Evolutionary conservation across 306 rosid genomes (phyloP), one percentile per base, ranked within the genome.

Genomic region (Mimosa bimucronata): DNA sequence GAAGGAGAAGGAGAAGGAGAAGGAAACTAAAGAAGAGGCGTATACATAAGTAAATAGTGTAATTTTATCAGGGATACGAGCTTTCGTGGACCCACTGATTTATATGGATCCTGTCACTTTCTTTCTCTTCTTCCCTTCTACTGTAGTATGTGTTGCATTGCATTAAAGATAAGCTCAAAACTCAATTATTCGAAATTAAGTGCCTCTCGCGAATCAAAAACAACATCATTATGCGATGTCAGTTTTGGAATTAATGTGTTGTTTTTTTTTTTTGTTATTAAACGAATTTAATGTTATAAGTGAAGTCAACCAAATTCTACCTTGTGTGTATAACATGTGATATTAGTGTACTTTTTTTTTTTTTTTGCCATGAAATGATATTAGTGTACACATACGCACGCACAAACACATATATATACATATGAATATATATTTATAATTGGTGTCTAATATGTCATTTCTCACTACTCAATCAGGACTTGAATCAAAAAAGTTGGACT

Each of bases 41-140:
- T 2, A 21, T n/a, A n/a, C n/a, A n/a, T 21, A n/a, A 21, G 62
- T 68, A 74, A 66, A 66, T 66, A 16, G 28, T 19, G 71, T 18
- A 19, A 37, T 77, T 77, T 77, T 74, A 75, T 85, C 74, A 74
- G 41, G 77, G 77, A 81, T 73, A 50, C 70, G 71, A 75, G 58
- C 83, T 81, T 82, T 82, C 70, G 11, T 77, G 86, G 88, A 79
- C 88, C 87, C 88, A 88, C 72, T 78, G 40, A 61, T 79, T 58
- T 65, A 66, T 21, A 31, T 69, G 52, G 42, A 57, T 66, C 76
- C 64, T 52, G 71, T 67, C 73, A 21, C 25, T 7, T 6, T 64
- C 42, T 28, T 42, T 53, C 34, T 58, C 38, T 25, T 53, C 40
- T 50, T 34, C 16, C 34, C 11, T 31, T 31, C 74, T 83, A 0